These are phyloP conservation scores for Cytospora piceae DNA, from an alignment of 2,329 filamentous ascomycete species.

Conservation along the genomic window DNA sequence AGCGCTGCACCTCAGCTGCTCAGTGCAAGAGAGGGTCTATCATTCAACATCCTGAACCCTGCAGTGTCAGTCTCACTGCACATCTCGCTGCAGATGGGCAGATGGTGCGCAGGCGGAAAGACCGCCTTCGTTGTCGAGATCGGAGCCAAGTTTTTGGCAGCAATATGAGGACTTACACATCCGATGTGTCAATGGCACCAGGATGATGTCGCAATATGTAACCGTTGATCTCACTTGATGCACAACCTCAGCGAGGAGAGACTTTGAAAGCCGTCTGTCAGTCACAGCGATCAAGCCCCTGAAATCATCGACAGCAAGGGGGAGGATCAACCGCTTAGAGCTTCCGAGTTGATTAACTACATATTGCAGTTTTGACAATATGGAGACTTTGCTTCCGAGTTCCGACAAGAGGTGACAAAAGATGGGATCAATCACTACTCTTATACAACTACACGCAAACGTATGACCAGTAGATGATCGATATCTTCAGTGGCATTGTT, in stretches of 20 bases:
- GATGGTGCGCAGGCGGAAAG: slow-evolving; percentile 37
- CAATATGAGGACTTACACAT: slow-evolving; percentile 33
- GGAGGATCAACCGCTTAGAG: slow-evolving; percentile 12
- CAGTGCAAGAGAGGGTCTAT: slow-evolving; percentile 39
- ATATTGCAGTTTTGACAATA: slow-evolving; percentile 41
- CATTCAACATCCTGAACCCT: slow-evolving; percentile 41
- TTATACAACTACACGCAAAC: slow-evolving; percentile 35
- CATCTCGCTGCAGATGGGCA: too few relatives aligned
- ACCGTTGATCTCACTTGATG: not conserved
- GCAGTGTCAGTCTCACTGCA: slow-evolving; percentile 29
- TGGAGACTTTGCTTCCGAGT: slow-evolving; percentile 36
- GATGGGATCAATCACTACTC: slow-evolving; percentile 36
- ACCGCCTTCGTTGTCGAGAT: slow-evolving; percentile 38
- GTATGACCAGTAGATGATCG: slow-evolving; percentile 33
- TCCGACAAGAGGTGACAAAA: slow-evolving; percentile 39
- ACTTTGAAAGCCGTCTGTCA: slow-evolving; percentile 4
- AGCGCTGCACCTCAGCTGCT: slow-evolving; percentile 34
- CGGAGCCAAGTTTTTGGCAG: slow-evolving; percentile 40
- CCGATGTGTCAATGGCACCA: not conserved
- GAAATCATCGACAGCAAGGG: slow-evolving; percentile 3
- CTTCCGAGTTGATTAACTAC: slow-evolving; percentile 20
- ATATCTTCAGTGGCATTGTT: slow-evolving; percentile 31
- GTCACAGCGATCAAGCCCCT: slow-evolving; percentile 18
- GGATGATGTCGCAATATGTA: not conserved
- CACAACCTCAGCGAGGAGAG: slow-evolving; percentile 6